Percentiles rank a stretch among this genome's conserved stretches.
Evolutionary conservation across 1,139 yeast species (phyloP).

Genomic region (Sugiyamaella paludigena): DNA sequence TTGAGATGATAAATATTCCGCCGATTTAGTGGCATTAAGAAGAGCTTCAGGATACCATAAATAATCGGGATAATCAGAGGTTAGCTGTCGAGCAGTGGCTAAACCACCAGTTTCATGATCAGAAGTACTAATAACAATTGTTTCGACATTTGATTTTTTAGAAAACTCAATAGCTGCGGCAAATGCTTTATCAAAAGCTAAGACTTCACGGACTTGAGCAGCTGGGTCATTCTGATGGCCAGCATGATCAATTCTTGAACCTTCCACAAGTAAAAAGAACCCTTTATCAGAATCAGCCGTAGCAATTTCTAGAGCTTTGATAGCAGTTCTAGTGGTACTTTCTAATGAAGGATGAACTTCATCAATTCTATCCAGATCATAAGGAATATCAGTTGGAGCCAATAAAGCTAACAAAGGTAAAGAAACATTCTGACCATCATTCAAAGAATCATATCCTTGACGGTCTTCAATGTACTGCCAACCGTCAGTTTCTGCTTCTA

Average conservation of each 20-base stretch:
- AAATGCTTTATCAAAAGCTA: slow-evolving; percentile 76
- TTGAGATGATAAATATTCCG: slow-evolving; percentile 56
- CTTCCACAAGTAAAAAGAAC: slow-evolving; percentile 78
- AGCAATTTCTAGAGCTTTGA: slow-evolving; percentile 61
- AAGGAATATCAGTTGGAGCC: slow-evolving; percentile 74
- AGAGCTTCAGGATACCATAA: slow-evolving; percentile 77
- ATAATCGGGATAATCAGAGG: slow-evolving; percentile 59
- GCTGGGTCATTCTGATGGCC: slow-evolving; percentile 89
- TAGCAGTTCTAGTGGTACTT: slow-evolving; percentile 69
- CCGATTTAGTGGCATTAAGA: slow-evolving; percentile 63
- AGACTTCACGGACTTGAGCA: slow-evolving; percentile 75
- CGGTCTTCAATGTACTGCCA: slow-evolving; percentile 68
- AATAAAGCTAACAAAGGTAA: slow-evolving; percentile 72
- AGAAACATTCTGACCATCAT: slow-evolving; percentile 56
- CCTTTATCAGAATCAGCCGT: slow-evolving; percentile 70
- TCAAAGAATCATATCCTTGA: slow-evolving; percentile 51
- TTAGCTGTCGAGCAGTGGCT: slow-evolving; percentile 69
- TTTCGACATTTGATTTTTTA: slow-evolving; percentile 55
- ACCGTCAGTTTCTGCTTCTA: slow-evolving; percentile 55
- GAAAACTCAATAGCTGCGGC: slow-evolving; percentile 66
- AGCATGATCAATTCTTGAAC: slow-evolving; percentile 88
- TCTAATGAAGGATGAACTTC: slow-evolving; percentile 65
- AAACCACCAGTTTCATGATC: slow-evolving; percentile 94
- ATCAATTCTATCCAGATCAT: slow-evolving; percentile 67
- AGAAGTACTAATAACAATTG: slow-evolving; percentile 71